A percentile compares a stretch with the other conserved stretches of the same genome.
phyloP scores from a whole-genome alignment of 768 basidiomycete species.

The Cubamyces lactineus region DNA sequence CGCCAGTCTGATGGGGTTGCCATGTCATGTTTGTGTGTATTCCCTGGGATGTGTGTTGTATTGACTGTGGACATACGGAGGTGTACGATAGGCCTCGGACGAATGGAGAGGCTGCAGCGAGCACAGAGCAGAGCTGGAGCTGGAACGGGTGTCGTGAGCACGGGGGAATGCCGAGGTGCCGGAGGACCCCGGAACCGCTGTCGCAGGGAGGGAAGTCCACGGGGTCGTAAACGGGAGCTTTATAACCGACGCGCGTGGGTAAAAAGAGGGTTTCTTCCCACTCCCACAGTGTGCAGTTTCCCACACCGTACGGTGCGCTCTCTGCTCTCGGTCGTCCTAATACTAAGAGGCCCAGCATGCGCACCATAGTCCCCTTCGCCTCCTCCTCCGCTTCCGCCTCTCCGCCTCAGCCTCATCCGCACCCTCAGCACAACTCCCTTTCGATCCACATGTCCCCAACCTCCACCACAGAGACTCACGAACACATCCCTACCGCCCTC shows the following conservation, averaged over 20 bases:
- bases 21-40: background rate
- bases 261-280: conserved; percentile 46
- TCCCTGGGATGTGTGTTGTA: background rate
- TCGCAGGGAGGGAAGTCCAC: conserved; percentile 22
- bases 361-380: conserved; percentile 33
- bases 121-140: background rate
- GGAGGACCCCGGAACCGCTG: conserved; percentile 32
- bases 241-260: conserved; percentile 39
- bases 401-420: conserved; percentile 46
- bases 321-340: conserved; percentile 15
- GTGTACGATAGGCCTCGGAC: background rate
- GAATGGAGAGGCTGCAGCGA: too few relatives aligned
- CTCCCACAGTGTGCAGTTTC: conserved; percentile 45
- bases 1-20: conserved; percentile 19
- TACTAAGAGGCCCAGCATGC: conserved; percentile 25
- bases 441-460: conserved; percentile 43
- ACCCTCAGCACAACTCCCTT: conserved; percentile 28
- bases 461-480: conserved; percentile 35
- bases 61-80: conserved; percentile 13
- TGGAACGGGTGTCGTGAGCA: background rate
- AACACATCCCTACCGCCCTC: conserved; percentile 40
- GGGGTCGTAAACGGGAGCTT: conserved; percentile 33
- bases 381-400: conserved; percentile 29
- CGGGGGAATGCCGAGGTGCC: conserved; percentile 25
- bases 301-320: conserved; percentile 42